Percentiles rank a stretch among this genome's conserved stretches.
phyloP scores from a whole-genome alignment of 2,329 filamentous ascomycete species.

The Lasiodiplodia hormozganensis region DNA sequence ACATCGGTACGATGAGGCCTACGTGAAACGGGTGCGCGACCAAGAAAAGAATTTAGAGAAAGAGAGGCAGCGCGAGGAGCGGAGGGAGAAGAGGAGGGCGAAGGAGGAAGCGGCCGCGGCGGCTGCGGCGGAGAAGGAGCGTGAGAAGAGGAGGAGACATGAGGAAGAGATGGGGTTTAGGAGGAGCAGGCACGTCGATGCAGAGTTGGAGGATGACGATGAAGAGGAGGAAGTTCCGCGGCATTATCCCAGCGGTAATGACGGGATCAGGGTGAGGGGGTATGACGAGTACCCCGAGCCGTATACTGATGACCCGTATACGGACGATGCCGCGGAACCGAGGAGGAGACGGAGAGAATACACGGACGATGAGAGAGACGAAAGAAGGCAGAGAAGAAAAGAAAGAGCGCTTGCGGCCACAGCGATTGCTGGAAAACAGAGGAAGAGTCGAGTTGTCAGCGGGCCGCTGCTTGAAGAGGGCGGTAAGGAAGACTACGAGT shows the following conservation, averaged over 20 bases:
- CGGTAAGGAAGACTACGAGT: conserved; percentile 51
- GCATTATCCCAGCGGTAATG: conserved; percentile 30
- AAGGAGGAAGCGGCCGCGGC: conserved; percentile 37
- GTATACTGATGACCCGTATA: conserved; percentile 26
- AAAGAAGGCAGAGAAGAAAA: conserved; percentile 40
- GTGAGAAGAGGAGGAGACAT: conserved; percentile 51
- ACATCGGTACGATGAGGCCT: conserved; percentile 50
- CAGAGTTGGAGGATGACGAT: conserved; percentile 36
- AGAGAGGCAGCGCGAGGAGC: conserved; percentile 43
- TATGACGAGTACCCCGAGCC: conserved; percentile 12
- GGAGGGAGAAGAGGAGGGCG: conserved; percentile 40
- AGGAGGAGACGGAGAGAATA: conserved; percentile 33
- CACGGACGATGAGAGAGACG: conserved; percentile 35
- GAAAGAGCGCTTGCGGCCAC: conserved; percentile 33
- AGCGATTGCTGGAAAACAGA: conserved; percentile 32
- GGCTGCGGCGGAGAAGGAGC: conserved; percentile 38
- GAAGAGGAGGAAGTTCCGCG: conserved; percentile 29
- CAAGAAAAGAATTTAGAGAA: conserved; percentile 46
- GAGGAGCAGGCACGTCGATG: conserved; percentile 36
- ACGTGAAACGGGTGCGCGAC: conserved; percentile 45
- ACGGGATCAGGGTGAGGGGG: conserved; percentile 28
- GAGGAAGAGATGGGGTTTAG: conserved; percentile 28
- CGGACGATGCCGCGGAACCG: conserved; percentile 27
- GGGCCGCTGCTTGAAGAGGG: conserved; percentile 55
- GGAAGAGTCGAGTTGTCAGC: conserved; percentile 53